phyloP scores from a whole-genome alignment of 2,329 filamentous ascomycete species.

The Fusarium torulosum region DNA sequence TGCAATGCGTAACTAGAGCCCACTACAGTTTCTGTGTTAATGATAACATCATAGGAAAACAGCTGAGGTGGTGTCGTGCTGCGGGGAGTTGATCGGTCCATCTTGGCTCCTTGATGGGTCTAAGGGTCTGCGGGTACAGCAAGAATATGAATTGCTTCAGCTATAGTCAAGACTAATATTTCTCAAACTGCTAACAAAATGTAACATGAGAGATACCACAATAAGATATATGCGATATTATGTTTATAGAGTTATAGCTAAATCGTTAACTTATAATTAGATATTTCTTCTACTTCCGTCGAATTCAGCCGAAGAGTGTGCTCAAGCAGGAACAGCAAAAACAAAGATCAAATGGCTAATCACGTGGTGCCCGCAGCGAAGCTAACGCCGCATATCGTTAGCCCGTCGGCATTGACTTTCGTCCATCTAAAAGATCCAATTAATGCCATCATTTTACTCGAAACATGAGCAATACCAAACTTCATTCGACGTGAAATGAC shows the following conservation, averaged over 20 bases:
- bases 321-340: not conserved
- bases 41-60: not conserved
- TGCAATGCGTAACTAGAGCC: not conserved
- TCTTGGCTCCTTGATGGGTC: not conserved
- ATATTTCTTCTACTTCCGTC: too few species aligned
- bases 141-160: not conserved
- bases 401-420: conserved; percentile 1
- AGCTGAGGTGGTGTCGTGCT: not conserved
- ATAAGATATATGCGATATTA: not conserved
- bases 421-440: conserved; percentile 5
- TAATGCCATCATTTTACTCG: conserved; percentile 17
- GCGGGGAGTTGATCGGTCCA: conserved; percentile 30
- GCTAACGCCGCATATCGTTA: conserved; percentile 13
- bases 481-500: conserved; percentile 2
- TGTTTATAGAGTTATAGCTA: not conserved
- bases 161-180: not conserved
- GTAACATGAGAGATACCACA: not conserved
- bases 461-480: conserved; percentile 11
- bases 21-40: conserved; percentile 2
- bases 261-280: too few species aligned
- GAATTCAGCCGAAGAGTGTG: too few species aligned
- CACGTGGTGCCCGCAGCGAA: conserved; percentile 7
- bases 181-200: too few species aligned
- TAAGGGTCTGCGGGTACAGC: not conserved
- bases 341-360: not conserved